Conservation (phyloP, 2,329 filamentous ascomycete genomes). For the Leptographium radiaticola region DNA sequence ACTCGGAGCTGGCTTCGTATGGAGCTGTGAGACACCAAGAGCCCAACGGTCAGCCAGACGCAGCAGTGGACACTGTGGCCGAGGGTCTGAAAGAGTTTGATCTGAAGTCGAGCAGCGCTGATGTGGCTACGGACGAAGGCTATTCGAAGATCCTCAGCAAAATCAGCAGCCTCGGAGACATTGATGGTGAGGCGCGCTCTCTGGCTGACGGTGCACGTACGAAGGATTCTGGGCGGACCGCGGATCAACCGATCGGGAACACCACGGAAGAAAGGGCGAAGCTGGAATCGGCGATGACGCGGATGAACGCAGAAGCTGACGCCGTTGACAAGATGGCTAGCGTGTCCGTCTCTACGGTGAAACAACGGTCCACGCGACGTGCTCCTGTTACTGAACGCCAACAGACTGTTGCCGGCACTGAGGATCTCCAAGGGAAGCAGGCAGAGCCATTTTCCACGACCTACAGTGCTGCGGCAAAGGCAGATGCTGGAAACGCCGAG, state of each 20-base stretch:
- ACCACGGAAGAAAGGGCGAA: conserved; percentile 13
- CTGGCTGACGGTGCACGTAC: neutral
- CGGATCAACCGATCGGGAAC: conserved; percentile 1
- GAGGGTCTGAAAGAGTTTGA: conserved; percentile 26
- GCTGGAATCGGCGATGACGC: conserved; percentile 19
- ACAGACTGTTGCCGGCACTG: neutral
- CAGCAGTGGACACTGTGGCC: conserved; percentile 18
- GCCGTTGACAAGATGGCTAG: conserved; percentile 17
- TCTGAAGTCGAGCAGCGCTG: conserved; percentile 1
- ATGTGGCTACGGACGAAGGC: conserved; percentile 16
- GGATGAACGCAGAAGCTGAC: conserved; percentile 17
- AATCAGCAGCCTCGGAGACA: conserved; percentile 3
- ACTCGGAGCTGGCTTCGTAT: conserved; percentile 14
- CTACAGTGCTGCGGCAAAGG: too few species aligned
- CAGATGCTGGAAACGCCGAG: too few species aligned
- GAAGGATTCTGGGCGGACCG: neutral
- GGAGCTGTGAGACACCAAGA: conserved; percentile 15
- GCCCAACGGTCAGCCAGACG: conserved; percentile 8
- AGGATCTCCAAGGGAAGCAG: too few species aligned
- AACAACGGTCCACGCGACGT: conserved; percentile 5
- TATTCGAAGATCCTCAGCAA: conserved; percentile 14
- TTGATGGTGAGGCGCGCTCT: neutral
- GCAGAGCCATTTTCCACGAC: too few species aligned
- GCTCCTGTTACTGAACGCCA: conserved; percentile 3
- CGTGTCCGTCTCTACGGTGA: conserved; percentile 12